Base-by-base conservation (phyloP, 306 rosid genomes). In the Lagenaria siceraria region DNA sequence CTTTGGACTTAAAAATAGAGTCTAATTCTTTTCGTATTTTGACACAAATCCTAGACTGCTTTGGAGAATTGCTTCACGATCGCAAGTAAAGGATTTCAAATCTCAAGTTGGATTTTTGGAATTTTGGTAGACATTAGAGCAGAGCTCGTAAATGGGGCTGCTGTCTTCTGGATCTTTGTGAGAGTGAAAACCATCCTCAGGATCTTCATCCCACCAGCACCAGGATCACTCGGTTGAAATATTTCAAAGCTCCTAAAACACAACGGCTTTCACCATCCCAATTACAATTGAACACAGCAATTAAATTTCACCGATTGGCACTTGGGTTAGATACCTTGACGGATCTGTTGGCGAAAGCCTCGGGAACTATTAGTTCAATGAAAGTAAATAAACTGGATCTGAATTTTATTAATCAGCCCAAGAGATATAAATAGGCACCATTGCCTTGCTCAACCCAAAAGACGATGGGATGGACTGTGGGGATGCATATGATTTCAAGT, bases 281-380 rank as follows among this genome's bases (percentile, higher is more conserved):
- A 27, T 61, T 61, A 13, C 10, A 61, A 61, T 25, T 13, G 5
- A 27, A 25, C 65, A 61, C 19, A 27, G 21, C 40, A 27, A 60
- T 60, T 60, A 36, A 27, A 29, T 11, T 55, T 60, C 38, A 60
- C 38, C n/a, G 53, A 64, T 6, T 22, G 54, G 42, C 38, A 59
- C 51, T 77, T 53, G 48, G 48, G 12, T 42, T n/a, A 55, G 79
- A 65, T 66, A 93, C 93, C 97, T 88, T 59, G 88, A 75, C 54
- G 87, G 52, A 83, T 93, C 98, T 8, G 80, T 87, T 48, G 98
- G 97, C 96, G 81, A 93, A 85, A 63, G 93, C 98, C 88, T 93
- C 93, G 2, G 97, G 92, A 77, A n/a, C n/a, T n/a, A n/a, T n/a
- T n/a, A n/a, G n/a, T n/a, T n/a, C n/a, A n/a, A n/a, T n/a, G n/a